Evolutionary conservation across 345 rosid genomes (phyloP).

Genomic region (Eucalyptus camaldulensis): DNA sequence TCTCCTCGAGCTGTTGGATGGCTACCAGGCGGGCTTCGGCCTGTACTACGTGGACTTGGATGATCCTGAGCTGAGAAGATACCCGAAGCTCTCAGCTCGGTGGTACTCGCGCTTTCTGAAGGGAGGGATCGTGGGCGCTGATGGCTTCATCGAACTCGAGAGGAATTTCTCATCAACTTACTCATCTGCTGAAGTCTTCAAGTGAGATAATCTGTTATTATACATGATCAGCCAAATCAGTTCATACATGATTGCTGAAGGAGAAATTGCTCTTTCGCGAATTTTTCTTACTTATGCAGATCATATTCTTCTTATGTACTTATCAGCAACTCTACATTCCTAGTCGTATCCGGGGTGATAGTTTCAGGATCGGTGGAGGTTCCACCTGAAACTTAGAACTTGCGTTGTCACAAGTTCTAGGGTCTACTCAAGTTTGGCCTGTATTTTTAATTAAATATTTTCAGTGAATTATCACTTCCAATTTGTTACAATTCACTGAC

Average conservation of each 20-base stretch:
- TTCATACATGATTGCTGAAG: not conserved
- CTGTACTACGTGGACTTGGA: constrained; percentile 29
- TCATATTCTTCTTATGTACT: not conserved
- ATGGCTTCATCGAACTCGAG: not conserved
- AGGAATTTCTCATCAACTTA: not conserved
- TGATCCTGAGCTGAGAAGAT: constrained; percentile 21
- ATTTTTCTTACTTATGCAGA: not conserved
- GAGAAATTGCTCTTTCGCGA: not conserved
- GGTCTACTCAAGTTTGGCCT: not conserved
- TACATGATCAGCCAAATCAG: not conserved
- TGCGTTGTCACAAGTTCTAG: accelerated
- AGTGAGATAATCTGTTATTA: not conserved
- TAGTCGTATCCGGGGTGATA: not conserved
- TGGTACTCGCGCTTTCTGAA: constrained; percentile 37
- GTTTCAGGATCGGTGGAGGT: not conserved
- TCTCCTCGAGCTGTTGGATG: constrained; percentile 20
- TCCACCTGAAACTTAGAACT: not conserved
- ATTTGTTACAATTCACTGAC: too few species aligned
- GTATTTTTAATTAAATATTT: too few species aligned
- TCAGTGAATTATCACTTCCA: too few species aligned
- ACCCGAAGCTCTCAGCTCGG: constrained; percentile 37
- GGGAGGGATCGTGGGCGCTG: constrained; percentile 1
- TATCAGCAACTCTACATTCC: not conserved
- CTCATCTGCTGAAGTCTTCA: not conserved
- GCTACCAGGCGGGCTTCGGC: constrained; percentile 20